Conservation (phyloP, 129 eudicot genomes). For the Logfia minima region DNA sequence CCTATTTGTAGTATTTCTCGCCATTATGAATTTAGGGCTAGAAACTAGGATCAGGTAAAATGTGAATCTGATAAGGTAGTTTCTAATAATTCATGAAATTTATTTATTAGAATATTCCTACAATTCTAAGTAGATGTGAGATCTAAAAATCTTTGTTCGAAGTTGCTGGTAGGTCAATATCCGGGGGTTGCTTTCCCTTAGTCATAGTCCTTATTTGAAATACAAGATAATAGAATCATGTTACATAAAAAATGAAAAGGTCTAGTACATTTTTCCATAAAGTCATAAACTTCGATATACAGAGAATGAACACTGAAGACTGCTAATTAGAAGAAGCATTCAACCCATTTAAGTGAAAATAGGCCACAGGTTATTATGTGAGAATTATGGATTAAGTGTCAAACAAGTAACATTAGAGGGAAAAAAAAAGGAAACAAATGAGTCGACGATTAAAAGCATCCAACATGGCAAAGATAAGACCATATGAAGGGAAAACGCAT, state of each 20-base stretch:
- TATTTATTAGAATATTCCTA: too few relatives aligned
- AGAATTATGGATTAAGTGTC: background rate
- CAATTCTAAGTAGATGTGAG: too few relatives aligned
- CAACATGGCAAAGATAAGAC: conserved; percentile 5
- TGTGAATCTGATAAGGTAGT: too few relatives aligned
- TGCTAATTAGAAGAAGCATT: background rate
- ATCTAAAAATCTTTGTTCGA: too few relatives aligned
- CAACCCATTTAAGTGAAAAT: conserved; percentile 4
- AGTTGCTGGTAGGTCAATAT: too few relatives aligned
- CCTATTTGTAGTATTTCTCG: too few relatives aligned
- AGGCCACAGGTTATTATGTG: conserved; percentile 1
- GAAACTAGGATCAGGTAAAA: too few relatives aligned
- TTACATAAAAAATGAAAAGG: background rate
- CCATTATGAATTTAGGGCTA: too few relatives aligned
- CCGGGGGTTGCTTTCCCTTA: too few relatives aligned
- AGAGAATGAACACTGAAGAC: background rate
- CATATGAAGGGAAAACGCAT: background rate
- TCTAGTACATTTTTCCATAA: background rate
- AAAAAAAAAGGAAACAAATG: background rate
- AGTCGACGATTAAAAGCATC: background rate
- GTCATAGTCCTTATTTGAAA: too few relatives aligned
- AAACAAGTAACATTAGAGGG: background rate
- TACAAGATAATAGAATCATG: too few relatives aligned
- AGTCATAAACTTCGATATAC: background rate
- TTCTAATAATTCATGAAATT: too few relatives aligned